These are phyloP conservation scores for Phytophthora colocasiae DNA, from an alignment of 352 stramenopile genomes.

Conservation along the genomic window DNA sequence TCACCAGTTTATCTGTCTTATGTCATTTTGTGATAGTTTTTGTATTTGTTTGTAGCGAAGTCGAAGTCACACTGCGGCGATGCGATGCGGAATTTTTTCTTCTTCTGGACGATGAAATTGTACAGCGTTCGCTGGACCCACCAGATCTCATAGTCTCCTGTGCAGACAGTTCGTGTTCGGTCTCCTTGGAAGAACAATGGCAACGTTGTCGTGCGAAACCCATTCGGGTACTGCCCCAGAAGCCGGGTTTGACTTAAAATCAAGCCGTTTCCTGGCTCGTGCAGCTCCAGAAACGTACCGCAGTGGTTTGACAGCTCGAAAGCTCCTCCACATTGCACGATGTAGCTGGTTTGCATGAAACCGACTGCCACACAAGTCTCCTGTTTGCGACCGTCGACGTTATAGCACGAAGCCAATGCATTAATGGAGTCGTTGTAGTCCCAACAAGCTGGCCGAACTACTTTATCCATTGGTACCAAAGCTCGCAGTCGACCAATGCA, in stretches of 20 bases:
- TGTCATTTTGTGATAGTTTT: constrained; percentile 60
- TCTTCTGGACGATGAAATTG: constrained; percentile 86
- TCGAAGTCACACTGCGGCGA: constrained; percentile 83
- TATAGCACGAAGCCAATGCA: constrained; percentile 63
- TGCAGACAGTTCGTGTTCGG: constrained; percentile 65
- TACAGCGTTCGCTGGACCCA: constrained; percentile 86
- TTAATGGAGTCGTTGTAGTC: constrained; percentile 84
- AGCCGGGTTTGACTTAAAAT: constrained; percentile 81
- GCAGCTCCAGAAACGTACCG: constrained; percentile 87
- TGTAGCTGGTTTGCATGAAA: constrained; percentile 85
- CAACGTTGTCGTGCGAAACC: constrained; percentile 79
- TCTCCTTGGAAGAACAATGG: constrained; percentile 79
- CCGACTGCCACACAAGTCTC: constrained; percentile 74
- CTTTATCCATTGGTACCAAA: constrained; percentile 52
- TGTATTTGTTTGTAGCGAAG: constrained; percentile 81
- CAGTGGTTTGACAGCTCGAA: constrained; percentile 84
- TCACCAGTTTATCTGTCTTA: background rate
- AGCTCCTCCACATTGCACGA: constrained; percentile 69
- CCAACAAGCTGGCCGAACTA: constrained; percentile 80
- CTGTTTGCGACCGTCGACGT: constrained; percentile 65
- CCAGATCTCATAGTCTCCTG: constrained; percentile 86
- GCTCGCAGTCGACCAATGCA: constrained; percentile 61
- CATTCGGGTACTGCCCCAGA: constrained; percentile 72
- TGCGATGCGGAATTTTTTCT: constrained; percentile 73
- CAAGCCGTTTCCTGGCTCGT: constrained; percentile 64